Evolutionary conservation across 2,329 filamentous ascomycete genomes (phyloP), one percentile per base, ranked within the genome.

Genomic region (Penicillium griseofulvum): DNA sequence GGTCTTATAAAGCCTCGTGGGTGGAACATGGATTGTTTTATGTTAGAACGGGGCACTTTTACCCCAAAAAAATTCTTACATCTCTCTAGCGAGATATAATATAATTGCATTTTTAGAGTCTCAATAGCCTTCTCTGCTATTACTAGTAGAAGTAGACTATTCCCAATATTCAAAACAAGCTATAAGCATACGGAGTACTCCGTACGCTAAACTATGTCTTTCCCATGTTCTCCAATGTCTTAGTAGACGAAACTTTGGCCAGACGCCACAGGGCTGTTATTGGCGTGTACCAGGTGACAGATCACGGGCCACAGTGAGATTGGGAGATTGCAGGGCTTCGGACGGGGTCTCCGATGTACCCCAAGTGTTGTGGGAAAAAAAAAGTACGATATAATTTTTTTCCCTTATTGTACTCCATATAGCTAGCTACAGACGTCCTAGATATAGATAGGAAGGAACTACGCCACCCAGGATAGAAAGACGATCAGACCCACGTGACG

Each of bases 251-350:
- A 12, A 49, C 9, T 31, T 31, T 31, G 29, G 29, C 3, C 38
- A 33, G 39, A 51, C 31, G 49, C 49, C 49, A 51, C 49, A 37
- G n/a, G 10, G 12, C 31, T 51, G 22, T 29, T 17, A 46, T 45
- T 51, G 38, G 49, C 24, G 49, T 31, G 3, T 19, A 36, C 3
- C 22, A 22, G 28, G 11, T 49, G n/a, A 26, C 24, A 51, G 39
- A 31, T 51, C 49, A 51, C 49, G 49, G 49, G 31, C 49, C 39
- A 46, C 39, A 16, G 29, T 37, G 41, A 46, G 49, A 50, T 36
- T 44, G 41, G 39, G 49, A 51, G 49, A 51, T 51, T 50, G 16
- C 48, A 50, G 48, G 37, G 19, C 26, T 17, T 28, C 19, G 2
- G 37, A 49, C n/a, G 48, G 48, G 48, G 37, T 37, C 28, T 34